Evolutionary conservation across 2,329 filamentous ascomycete species (phyloP).

Genomic region (Fusarium sp.): DNA sequence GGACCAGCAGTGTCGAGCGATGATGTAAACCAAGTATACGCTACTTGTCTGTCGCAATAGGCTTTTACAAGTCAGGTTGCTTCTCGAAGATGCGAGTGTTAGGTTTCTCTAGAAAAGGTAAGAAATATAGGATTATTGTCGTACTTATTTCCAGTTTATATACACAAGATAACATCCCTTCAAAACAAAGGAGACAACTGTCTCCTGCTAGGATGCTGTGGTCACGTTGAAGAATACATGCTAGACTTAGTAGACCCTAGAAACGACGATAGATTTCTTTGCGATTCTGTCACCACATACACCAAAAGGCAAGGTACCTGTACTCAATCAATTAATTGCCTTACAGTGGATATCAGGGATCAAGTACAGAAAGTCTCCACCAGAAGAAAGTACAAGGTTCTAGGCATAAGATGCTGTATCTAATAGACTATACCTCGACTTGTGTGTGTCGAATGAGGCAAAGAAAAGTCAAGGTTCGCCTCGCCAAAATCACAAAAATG

Average conservation of each 20-base stretch:
- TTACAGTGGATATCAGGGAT: slow-evolving; percentile 37
- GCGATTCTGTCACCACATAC: slow-evolving; percentile 37
- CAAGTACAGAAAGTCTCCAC: slow-evolving; percentile 25
- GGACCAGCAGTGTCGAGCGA: slow-evolving; percentile 4
- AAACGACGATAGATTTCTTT: slow-evolving; percentile 45
- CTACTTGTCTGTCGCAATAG: slow-evolving; percentile 20
- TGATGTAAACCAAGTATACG: slow-evolving; percentile 41
- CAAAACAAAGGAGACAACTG: background rate
- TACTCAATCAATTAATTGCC: slow-evolving; percentile 32
- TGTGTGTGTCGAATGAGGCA: slow-evolving; percentile 15
- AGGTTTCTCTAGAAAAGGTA: background rate
- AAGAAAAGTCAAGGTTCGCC: background rate
- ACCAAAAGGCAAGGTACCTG: slow-evolving; percentile 3
- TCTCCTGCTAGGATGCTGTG: slow-evolving; percentile 15
- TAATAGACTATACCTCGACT: slow-evolving; percentile 10
- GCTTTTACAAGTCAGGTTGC: slow-evolving; percentile 16
- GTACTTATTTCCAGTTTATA: slow-evolving; percentile 6
- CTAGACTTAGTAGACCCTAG: slow-evolving; percentile 29
- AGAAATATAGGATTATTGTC: background rate
- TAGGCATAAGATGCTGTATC: slow-evolving; percentile 13
- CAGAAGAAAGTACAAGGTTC: slow-evolving; percentile 27
- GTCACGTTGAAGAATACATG: slow-evolving; percentile 26
- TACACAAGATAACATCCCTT: slow-evolving; percentile 1
- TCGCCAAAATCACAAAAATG: slow-evolving; percentile 6
- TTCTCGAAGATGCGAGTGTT: slow-evolving; percentile 36